Evolutionary conservation across 257 asterid genomes (phyloP), one percentile per base, ranked within the genome.

Genomic region (Avicennia marina): DNA sequence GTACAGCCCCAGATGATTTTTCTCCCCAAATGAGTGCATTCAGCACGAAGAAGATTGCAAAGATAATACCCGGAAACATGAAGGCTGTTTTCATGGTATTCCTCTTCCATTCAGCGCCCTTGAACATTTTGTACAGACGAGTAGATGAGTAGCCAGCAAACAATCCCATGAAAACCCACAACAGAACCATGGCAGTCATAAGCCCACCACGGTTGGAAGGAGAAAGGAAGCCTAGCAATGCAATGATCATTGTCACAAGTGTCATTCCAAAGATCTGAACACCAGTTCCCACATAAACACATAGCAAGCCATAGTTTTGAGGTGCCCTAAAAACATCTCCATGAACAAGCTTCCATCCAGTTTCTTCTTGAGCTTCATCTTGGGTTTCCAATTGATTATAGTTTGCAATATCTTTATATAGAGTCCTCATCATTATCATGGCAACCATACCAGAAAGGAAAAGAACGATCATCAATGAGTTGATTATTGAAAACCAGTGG

Each of bases 371-470:
- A n/a, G n/a, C n/a, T 80, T 83, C 85, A 34, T 83, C 90, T 75
- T 74, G 80, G 72, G 83, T 77, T 59, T 83, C 90, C 78, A 79
- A 53, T 51, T 79, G 87, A 40, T 79, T 72, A 57, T 79, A 79
- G 48, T 73, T 77, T 8, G 87, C 74, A 44, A 76, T 83, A 58
- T 77, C 87, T 62, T 58, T 75, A 69, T 72, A 75, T 32, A 83
- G 76, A 33, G 87, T 83, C 63, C 83, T 72, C 78, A 83, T 75
- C 88, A 75, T 80, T 61, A 83, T 77, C 91, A 71, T 77, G 24
- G 88, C 91, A 25, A 80, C 88, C 88, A 80, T 75, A 18, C 91
- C 83, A 20, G 85, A 80, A 11, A 80, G 78, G 71, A 80, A 77
- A 60, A 83, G 81, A 6, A 77, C 85, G 12, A 80, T 75, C 85